These are phyloP conservation scores for Elsinoe perseae DNA, from an alignment of 2,329 filamentous ascomycete genomes.

Conservation along the genomic window DNA sequence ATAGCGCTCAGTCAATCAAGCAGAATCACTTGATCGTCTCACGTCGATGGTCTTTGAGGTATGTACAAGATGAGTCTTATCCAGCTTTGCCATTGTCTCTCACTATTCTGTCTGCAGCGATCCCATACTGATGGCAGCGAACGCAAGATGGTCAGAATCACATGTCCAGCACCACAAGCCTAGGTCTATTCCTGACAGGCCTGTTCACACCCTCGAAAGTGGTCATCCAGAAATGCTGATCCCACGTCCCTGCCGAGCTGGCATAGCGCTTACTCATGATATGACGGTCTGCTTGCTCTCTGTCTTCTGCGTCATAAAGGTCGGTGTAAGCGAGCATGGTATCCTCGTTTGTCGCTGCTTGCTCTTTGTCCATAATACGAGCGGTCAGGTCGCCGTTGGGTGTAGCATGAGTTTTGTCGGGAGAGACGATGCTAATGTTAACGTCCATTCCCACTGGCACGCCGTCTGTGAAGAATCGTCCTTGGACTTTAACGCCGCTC, in stretches of 20 bases:
- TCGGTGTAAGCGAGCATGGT: neutral
- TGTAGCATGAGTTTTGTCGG: neutral
- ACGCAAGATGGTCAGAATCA: too few species aligned
- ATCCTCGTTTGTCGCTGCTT: neutral
- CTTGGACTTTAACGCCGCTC: neutral
- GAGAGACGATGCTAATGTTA: neutral
- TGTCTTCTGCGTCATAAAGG: neutral
- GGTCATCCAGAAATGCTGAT: slow-evolving; percentile 11
- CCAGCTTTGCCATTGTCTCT: too few species aligned
- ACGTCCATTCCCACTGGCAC: neutral
- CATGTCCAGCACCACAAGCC: neutral
- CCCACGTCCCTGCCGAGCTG: slow-evolving; percentile 1
- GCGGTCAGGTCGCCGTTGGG: neutral
- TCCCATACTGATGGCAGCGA: too few species aligned
- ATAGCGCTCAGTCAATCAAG: too few species aligned
- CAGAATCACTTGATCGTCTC: too few species aligned
- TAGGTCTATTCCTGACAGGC: neutral
- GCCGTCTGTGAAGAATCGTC: neutral
- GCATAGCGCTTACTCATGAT: neutral
- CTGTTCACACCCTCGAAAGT: neutral
- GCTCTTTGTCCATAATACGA: neutral
- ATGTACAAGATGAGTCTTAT: too few species aligned
- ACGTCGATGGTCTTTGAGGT: too few species aligned
- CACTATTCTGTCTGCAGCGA: too few species aligned
- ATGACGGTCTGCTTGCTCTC: neutral